A percentile compares a stretch with the other conserved stretches of the same genome.
Conservation (phyloP, 78 protist genomes). For the Dictyostelium citrinum region DNA sequence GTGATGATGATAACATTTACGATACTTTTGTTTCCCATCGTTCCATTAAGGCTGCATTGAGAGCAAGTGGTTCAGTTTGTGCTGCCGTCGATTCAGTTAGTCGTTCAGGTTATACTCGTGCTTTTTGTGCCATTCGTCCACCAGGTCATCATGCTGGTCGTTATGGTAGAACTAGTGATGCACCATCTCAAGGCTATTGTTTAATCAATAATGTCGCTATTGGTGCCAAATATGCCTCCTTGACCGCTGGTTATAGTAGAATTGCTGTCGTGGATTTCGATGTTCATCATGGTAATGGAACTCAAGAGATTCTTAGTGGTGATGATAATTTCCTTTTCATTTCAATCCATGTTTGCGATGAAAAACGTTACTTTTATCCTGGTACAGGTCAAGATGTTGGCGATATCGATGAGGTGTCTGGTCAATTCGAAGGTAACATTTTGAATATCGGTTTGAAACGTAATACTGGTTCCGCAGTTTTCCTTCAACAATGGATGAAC, state of each 20-base stretch:
- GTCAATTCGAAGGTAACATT: conserved; percentile 53
- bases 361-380: conserved; percentile 76
- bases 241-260: conserved; percentile 23
- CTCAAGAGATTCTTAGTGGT: conserved; percentile 80
- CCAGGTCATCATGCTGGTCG: conserved; percentile 90
- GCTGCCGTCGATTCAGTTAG: conserved; percentile 80
- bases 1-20: conserved; percentile 61
- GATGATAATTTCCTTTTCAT: conserved; percentile 80
- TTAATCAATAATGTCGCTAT: conserved; percentile 86
- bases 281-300: conserved; percentile 91
- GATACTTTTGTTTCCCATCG: conserved; percentile 79
- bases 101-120: conserved; percentile 16
- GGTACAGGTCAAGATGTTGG: conserved; percentile 73
- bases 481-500: conserved; percentile 54
- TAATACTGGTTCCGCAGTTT: conserved; percentile 44
- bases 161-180: conserved; percentile 61
- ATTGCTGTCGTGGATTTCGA: conserved; percentile 87
- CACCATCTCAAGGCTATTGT: conserved; percentile 88
- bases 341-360: conserved; percentile 81
- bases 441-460: conserved; percentile 63
- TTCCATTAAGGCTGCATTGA: conserved; percentile 74
- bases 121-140: conserved; percentile 88
- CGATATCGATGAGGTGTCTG: conserved; percentile 11
- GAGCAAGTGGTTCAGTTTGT: conserved; percentile 83
- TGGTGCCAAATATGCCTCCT: conserved; percentile 83